Conservation (phyloP, 176 grass and related monocot species). For the Phoenix dactylifera region DNA sequence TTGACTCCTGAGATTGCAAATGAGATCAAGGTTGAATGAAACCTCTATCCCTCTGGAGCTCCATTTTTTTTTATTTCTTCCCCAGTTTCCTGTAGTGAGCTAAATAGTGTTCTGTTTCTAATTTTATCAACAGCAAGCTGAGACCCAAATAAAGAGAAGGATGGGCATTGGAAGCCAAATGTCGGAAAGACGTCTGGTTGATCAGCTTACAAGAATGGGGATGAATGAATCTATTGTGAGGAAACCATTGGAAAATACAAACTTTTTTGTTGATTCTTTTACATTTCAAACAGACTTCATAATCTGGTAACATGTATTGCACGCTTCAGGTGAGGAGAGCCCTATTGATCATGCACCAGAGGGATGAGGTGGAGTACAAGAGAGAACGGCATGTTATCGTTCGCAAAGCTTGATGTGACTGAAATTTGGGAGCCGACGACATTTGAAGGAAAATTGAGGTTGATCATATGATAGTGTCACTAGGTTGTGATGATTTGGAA, state of each 20-base stretch:
- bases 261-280: too few relatives aligned
- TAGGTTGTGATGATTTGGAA: too few relatives aligned
- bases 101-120: not conserved
- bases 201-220: slow-evolving; percentile 76
- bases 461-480: too few relatives aligned
- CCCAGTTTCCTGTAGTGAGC: slow-evolving; percentile 3
- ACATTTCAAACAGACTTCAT: too few relatives aligned
- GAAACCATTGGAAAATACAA: not conserved
- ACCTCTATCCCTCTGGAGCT: not conserved
- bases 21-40: slow-evolving; percentile 64
- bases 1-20: slow-evolving; percentile 90
- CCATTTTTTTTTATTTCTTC: not conserved
- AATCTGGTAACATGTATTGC: not conserved
- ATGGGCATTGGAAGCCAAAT: slow-evolving; percentile 97
- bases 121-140: slow-evolving; percentile 63
- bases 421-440: not conserved
- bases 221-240: slow-evolving; percentile 93
- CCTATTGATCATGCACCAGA: slow-evolving; percentile 92
- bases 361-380: slow-evolving; percentile 97
- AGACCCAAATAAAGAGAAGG: slow-evolving; percentile 87
- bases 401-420: slow-evolving; percentile 52
- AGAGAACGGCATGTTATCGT: slow-evolving; percentile 81
- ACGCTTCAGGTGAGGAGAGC: slow-evolving; percentile 81
- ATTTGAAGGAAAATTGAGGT: too few relatives aligned
- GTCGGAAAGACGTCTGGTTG: slow-evolving; percentile 67